Evolutionary conservation across 164 flowering plant species (phyloP).

Genomic region (Amborella trichopoda): DNA sequence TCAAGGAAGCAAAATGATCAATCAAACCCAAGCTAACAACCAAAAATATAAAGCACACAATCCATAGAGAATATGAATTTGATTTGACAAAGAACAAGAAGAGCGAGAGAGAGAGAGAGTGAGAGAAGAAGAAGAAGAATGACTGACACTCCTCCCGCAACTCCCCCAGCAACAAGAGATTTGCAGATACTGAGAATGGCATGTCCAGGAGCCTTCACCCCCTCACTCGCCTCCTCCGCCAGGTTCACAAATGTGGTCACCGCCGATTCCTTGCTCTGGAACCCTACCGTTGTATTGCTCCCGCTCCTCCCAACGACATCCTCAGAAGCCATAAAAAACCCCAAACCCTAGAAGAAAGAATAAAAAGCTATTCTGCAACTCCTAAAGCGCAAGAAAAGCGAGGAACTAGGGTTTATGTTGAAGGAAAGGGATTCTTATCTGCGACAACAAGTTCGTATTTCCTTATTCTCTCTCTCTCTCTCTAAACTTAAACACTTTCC

Average conservation of each 20-base stretch:
- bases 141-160: conserved; percentile 94
- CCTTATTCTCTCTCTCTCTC: too few species aligned
- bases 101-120: neutral
- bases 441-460: too few species aligned
- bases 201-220: conserved; percentile 58
- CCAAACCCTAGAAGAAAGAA: conserved; percentile 6
- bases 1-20: too few species aligned
- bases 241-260: conserved; percentile 78
- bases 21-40: too few species aligned
- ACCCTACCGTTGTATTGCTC: too few species aligned
- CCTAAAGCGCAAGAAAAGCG: too few species aligned
- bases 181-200: conserved; percentile 60
- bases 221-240: conserved; percentile 92
- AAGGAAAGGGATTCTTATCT: too few species aligned
- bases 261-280: conserved; percentile 42
- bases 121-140: neutral
- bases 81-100: neutral
- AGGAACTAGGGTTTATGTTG: too few species aligned
- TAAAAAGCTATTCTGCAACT: too few species aligned
- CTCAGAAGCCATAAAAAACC: conserved; percentile 44
- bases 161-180: conserved; percentile 90
- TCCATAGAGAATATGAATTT: neutral
- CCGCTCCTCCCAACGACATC: conserved; percentile 51
- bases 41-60: too few species aligned
- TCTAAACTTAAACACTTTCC: too few species aligned